phyloP scores from a whole-genome alignment of 441 rosid species.

The Jatropha multifida region DNA sequence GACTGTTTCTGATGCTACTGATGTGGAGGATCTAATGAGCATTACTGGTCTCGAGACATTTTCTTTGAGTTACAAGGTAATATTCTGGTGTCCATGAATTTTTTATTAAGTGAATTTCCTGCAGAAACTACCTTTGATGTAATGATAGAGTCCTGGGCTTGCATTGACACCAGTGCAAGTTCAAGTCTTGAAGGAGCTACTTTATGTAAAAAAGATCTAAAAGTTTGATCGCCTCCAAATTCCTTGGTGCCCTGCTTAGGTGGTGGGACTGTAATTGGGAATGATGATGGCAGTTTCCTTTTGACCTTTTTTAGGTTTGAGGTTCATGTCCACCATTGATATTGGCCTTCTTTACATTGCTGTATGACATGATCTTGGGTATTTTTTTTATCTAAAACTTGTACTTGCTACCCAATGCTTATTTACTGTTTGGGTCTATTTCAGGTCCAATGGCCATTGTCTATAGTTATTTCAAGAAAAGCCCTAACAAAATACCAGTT shows the following conservation, averaged over 20 bases:
- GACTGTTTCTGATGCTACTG: constrained; percentile 42
- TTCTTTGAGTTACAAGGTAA: constrained; percentile 94
- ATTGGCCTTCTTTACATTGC: background rate
- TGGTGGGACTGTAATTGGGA: background rate
- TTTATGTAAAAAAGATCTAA: background rate
- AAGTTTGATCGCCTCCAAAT: background rate
- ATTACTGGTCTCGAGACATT: constrained; percentile 96
- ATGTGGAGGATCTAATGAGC: constrained; percentile 64
- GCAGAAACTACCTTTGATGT: background rate
- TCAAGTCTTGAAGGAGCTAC: background rate
- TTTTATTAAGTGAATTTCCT: constrained; percentile 4
- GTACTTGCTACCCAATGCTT: constrained; percentile 4
- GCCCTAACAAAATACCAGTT: constrained; percentile 87
- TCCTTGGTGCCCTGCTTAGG: background rate
- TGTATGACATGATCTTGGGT: background rate
- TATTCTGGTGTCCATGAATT: constrained; percentile 3
- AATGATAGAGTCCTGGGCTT: background rate
- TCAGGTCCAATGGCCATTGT: constrained; percentile 97
- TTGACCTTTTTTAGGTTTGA: background rate
- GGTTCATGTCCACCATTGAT: background rate
- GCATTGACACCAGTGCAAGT: background rate
- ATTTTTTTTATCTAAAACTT: constrained; percentile 4
- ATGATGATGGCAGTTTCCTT: background rate
- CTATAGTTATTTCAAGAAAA: constrained; percentile 90
- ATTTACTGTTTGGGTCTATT: constrained; percentile 22